Base-by-base conservation (phyloP, 495 filamentous ascomycete genomes). In the Xylaria castorea region DNA sequence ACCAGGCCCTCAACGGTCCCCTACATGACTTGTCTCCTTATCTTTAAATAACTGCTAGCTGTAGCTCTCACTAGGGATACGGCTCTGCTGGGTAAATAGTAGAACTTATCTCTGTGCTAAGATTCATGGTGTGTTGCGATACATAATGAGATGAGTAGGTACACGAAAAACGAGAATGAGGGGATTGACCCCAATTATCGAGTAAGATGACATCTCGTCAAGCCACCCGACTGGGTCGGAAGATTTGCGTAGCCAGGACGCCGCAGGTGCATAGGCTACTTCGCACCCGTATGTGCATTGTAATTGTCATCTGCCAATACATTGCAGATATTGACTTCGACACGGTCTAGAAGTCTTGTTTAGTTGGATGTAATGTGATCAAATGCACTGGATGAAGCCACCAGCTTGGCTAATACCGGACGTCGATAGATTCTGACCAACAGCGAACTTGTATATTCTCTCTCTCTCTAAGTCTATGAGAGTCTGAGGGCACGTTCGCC, bases 151-250 rank as follows among this genome's bases (percentile, higher is more conserved):
- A n/a, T 11, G 7, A 30, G 25, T 44, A 36, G 38, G 46, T 30
- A 22, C 38, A 55, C 44, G 3, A 18, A 16, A 42, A 32, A 44
- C 11, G 50, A 27, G 32, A 27, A 30, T 44, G 50, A 68, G 66
- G 48, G 48, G 34, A 12, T 9, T 5, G 36, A 18, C 48, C 66
- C 50, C 66, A 42, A 30, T 27, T 27, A 14, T 40, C 63, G 11
- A 42, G 32, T 20, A 12, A 48, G 9, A 48, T 38, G 70, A 5
- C 53, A 63, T 50, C 63, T 57, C 63, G 63, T 66, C 63, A 72
- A 72, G 38, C 30, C 38, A 67, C 62, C 70, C 70, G 70, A 72
- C 70, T 67, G 70, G 70, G 63, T 42, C 70, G 63, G 63, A 36
- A 60, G 36, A 40, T 61, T 67, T 67, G 58, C 50, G 68, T 53